Conservation (phyloP, 805 yeast genomes). For the Yamadazyma philogaea region DNA sequence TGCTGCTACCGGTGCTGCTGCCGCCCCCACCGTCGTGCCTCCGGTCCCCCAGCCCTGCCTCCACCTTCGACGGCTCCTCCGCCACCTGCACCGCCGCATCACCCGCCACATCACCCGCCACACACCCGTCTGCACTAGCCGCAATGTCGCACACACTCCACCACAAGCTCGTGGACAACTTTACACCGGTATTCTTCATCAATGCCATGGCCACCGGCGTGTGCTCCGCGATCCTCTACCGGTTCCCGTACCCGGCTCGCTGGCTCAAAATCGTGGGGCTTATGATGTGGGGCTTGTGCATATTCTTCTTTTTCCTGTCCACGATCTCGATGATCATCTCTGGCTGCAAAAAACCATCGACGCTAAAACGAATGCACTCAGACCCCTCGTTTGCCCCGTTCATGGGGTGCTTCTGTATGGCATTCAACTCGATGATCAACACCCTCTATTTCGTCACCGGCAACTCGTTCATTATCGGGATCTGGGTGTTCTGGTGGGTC, state of each 20-base stretch:
- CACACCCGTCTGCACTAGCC: neutral
- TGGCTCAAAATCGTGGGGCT: slow-evolving; percentile 60
- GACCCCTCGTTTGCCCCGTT: slow-evolving; percentile 53
- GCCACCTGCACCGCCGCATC: too few relatives aligned
- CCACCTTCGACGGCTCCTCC: neutral
- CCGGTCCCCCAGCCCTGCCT: too few relatives aligned
- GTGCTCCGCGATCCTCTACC: slow-evolving; percentile 54
- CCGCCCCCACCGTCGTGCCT: too few relatives aligned
- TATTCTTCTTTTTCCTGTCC: slow-evolving; percentile 44
- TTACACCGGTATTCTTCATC: slow-evolving; percentile 60
- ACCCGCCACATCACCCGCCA: neutral
- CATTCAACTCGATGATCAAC: slow-evolving; percentile 61
- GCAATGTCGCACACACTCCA: slow-evolving; percentile 1
- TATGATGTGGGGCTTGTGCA: slow-evolving; percentile 60
- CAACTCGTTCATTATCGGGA: slow-evolving; percentile 42
- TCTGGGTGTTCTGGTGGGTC: slow-evolving; percentile 68
- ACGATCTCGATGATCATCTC: slow-evolving; percentile 42
- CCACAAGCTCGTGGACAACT: slow-evolving; percentile 20
- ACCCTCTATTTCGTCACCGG: slow-evolving; percentile 47
- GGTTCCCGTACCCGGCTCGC: slow-evolving; percentile 60
- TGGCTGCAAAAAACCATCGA: slow-evolving; percentile 29
- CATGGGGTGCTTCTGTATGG: slow-evolving; percentile 83
- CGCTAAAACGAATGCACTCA: slow-evolving; percentile 17
- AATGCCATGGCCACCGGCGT: slow-evolving; percentile 88
- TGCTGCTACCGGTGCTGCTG: too few relatives aligned